phyloP scores from a whole-genome alignment of 2,329 filamentous ascomycete species.

The Epichloe glyceriae region DNA sequence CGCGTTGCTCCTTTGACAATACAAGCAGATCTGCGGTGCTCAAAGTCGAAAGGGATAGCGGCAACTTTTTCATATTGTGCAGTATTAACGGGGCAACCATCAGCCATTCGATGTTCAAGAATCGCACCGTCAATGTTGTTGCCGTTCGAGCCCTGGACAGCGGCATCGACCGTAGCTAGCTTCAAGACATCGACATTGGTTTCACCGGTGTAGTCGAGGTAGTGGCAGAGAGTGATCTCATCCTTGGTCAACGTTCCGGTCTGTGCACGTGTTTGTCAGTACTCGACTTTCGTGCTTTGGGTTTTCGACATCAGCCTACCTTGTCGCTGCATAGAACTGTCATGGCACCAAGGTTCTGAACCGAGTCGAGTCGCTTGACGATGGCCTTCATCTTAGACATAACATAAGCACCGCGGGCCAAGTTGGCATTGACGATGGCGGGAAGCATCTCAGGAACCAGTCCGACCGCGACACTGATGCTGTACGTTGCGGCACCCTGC shows the following conservation, averaged over 20 bases:
- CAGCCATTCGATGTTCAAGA: conserved; percentile 6
- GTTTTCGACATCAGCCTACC: conserved; percentile 4
- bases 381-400: conserved; percentile 23
- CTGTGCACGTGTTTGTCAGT: conserved; percentile 1
- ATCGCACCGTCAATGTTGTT: conserved; percentile 18
- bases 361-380: conserved; percentile 19
- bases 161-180: conserved; percentile 15
- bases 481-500: conserved; percentile 15
- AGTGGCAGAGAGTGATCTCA: conserved; percentile 15
- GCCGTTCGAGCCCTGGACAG: conserved; percentile 14
- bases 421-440: conserved; percentile 17
- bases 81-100: conserved; percentile 8
- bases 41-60: conserved; percentile 15
- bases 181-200: conserved; percentile 12
- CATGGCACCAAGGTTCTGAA: conserved; percentile 19
- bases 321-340: conserved; percentile 18
- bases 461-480: conserved; percentile 18
- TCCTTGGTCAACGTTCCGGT: conserved; percentile 18
- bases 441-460: conserved; percentile 19
- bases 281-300: not conserved
- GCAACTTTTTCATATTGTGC: conserved; percentile 12
- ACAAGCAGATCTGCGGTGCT: conserved; percentile 13
- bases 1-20: conserved; percentile 12
- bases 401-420: conserved; percentile 15
- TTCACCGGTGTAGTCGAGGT: conserved; percentile 10